phyloP scores from a whole-genome alignment of 2,329 filamentous ascomycete species.

The Aquanectria penicillioides region DNA sequence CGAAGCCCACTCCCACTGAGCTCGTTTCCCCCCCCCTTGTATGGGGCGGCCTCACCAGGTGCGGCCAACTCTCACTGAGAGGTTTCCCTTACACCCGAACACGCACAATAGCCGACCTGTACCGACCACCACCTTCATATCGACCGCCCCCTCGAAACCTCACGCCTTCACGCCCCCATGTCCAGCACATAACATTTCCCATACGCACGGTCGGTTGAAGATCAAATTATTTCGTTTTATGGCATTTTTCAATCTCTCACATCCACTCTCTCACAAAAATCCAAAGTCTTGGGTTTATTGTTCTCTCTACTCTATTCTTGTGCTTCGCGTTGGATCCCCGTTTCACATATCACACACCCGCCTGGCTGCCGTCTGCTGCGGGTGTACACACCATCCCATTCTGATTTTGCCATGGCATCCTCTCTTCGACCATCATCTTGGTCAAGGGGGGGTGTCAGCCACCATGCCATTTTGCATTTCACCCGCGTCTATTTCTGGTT shows the following conservation, averaged over 20 bases:
- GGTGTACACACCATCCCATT: conserved; percentile 12
- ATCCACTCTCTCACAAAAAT: neutral
- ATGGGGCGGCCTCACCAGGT: neutral
- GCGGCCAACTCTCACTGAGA: no score
- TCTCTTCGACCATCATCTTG: conserved; percentile 6
- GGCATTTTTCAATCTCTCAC: neutral
- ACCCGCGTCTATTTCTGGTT: neutral
- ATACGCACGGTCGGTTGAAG: neutral
- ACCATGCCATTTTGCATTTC: conserved; percentile 10
- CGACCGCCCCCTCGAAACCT: conserved; percentile 10
- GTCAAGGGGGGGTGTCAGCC: neutral
- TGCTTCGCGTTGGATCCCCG: neutral
- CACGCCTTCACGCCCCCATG: neutral
- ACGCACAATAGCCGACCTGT: conserved; percentile 37
- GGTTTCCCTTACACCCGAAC: conserved; percentile 36
- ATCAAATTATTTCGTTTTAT: neutral
- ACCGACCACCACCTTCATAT: conserved; percentile 34
- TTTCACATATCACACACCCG: neutral
- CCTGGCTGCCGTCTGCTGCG: neutral
- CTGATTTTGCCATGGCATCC: neutral
- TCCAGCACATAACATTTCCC: neutral
- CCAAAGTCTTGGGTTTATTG: neutral
- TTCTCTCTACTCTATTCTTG: neutral
- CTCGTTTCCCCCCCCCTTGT: neutral
- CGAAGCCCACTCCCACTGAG: no score